A percentile compares a stretch with the other conserved stretches of the same genome.
These are phyloP conservation scores for Pecoramyces ruminantium DNA, from an alignment of 192 early-diverging fungal genomes.

Conservation along the genomic window DNA sequence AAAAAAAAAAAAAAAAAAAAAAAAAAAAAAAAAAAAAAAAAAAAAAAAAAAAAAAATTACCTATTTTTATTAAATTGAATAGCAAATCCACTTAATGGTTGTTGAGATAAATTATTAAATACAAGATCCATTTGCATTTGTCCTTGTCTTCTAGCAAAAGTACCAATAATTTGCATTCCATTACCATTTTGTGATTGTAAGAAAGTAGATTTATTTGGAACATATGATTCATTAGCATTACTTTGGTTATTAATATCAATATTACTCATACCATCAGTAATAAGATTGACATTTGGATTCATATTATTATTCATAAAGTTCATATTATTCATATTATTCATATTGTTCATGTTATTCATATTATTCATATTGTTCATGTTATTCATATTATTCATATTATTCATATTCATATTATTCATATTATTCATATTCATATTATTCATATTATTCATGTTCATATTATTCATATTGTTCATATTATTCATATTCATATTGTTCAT, in stretches of 20 bases:
- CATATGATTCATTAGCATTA: background rate
- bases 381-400: background rate
- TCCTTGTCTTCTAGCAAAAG: background rate
- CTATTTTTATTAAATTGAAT: constrained; percentile 40
- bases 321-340: background rate
- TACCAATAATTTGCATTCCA: constrained; percentile 1
- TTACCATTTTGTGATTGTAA: background rate
- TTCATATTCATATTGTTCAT: background rate
- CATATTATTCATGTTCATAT: background rate
- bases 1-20: background rate
- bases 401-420: background rate
- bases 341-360: background rate
- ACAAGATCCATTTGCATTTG: constrained; percentile 17
- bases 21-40: background rate
- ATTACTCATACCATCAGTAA: constrained; percentile 15
- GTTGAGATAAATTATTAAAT: constrained; percentile 15
- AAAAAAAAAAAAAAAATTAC: background rate
- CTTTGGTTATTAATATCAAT: background rate
- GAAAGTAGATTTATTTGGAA: background rate
- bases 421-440: background rate
- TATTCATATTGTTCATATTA: background rate
- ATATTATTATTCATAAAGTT: background rate
- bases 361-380: background rate
- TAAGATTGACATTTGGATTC: background rate
- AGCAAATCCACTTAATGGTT: constrained; percentile 27